Evolutionary conservation across 768 basidiomycete species (phyloP).

Genomic region (Amanita brunnescens): DNA sequence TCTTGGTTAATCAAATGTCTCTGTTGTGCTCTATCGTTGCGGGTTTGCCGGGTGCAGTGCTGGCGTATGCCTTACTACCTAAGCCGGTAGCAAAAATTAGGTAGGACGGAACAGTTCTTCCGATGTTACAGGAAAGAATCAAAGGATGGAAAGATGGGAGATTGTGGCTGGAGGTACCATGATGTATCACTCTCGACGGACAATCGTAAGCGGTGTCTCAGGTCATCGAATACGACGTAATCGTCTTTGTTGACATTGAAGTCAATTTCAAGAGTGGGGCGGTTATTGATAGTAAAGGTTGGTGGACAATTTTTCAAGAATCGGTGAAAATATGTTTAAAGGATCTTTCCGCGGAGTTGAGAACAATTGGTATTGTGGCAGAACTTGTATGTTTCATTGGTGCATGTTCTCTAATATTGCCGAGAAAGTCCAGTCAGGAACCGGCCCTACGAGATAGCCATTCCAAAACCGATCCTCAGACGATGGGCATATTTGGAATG

Average conservation of each 20-base stretch:
- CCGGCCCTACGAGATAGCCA: neutral
- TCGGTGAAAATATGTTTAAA: neutral
- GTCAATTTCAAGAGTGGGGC: conserved; percentile 1
- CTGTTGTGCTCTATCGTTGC: too few species aligned
- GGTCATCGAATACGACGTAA: neutral
- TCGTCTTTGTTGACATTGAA: conserved; percentile 1
- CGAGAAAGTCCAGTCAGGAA: neutral
- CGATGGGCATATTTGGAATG: neutral
- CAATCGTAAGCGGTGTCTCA: conserved; percentile 1
- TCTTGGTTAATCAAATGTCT: too few species aligned
- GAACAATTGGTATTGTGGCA: neutral
- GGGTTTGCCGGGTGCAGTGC: too few species aligned
- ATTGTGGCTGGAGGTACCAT: conserved; percentile 5
- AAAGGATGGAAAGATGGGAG: conserved; percentile 2
- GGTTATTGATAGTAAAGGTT: neutral
- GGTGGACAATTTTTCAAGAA: neutral
- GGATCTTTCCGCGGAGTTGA: too few species aligned
- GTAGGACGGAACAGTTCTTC: neutral
- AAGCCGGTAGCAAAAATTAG: too few species aligned
- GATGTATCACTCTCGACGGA: neutral
- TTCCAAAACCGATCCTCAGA: neutral
- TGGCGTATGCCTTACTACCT: too few species aligned
- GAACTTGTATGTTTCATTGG: neutral
- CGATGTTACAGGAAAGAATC: conserved; percentile 6
- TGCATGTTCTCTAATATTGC: neutral